Percentiles rank a stretch among this genome's conserved stretches.
These are phyloP conservation scores for Entomortierella parvispora DNA, from an alignment of 192 early-diverging fungal genomes.

Conservation along the genomic window DNA sequence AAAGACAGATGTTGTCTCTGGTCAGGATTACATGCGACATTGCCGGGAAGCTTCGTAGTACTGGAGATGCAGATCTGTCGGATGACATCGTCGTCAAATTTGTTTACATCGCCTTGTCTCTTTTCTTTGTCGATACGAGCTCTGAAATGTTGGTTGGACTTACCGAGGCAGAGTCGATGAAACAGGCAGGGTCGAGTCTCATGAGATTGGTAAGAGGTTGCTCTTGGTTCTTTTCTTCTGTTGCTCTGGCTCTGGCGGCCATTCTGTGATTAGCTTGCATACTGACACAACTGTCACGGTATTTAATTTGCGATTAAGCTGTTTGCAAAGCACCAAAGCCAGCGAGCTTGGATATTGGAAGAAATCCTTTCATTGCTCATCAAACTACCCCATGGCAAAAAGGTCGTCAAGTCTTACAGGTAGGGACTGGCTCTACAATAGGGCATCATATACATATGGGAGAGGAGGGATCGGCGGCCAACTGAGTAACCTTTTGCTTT, in stretches of 20 bases:
- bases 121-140: slow-evolving; percentile 61
- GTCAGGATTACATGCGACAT: slow-evolving; percentile 21
- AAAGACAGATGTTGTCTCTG: slow-evolving; percentile 8
- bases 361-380: slow-evolving; percentile 83
- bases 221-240: background rate
- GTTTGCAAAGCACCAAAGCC: slow-evolving; percentile 65
- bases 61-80: slow-evolving; percentile 41
- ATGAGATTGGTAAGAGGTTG: slow-evolving; percentile 42
- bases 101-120: slow-evolving; percentile 55
- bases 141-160: slow-evolving; percentile 19
- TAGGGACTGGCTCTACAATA: background rate
- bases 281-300: too few relatives aligned
- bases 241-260: background rate
- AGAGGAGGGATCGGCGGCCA: too few relatives aligned
- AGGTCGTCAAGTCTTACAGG: slow-evolving; percentile 61
- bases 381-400: slow-evolving; percentile 70
- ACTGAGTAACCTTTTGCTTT: background rate
- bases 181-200: slow-evolving; percentile 36
- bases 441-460: background rate
- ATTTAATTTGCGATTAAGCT: too few relatives aligned
- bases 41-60: slow-evolving; percentile 1
- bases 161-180: slow-evolving; percentile 41
- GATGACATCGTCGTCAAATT: slow-evolving; percentile 60
- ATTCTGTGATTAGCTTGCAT: background rate
- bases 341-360: slow-evolving; percentile 86